Conservation (phyloP, 2,329 filamentous ascomycete species). For the Remersonia thermophila region DNA sequence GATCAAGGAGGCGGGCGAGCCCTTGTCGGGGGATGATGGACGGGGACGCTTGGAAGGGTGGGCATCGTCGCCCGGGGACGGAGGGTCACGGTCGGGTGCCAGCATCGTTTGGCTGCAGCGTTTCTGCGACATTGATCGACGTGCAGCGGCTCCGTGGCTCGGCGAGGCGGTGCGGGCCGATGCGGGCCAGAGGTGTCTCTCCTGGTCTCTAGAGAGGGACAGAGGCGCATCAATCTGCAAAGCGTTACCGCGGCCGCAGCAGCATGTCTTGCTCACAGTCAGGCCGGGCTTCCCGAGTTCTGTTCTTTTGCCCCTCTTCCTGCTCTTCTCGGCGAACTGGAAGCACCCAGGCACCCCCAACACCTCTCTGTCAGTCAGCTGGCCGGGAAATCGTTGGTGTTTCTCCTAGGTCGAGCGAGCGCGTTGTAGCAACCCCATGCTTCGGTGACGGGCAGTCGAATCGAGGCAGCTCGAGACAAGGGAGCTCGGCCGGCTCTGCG, state of each 20-base stretch:
- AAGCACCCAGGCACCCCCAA: no score
- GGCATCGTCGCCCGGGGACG: conserved; percentile 30
- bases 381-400: neutral
- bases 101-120: conserved; percentile 27
- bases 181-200: conserved; percentile 1
- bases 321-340: no score
- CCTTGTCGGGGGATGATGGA: conserved; percentile 37
- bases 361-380: no score
- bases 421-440: no score
- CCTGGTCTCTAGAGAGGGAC: neutral
- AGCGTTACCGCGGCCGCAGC: no score
- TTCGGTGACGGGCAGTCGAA: neutral
- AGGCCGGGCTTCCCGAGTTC: no score
- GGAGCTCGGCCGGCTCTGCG: no score
- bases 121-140: conserved; percentile 7
- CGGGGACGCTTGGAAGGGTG: conserved; percentile 47
- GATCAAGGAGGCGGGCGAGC: conserved; percentile 26
- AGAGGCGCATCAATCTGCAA: neutral
- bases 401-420: no score
- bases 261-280: no score
- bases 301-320: no score
- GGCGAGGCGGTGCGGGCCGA: conserved; percentile 8
- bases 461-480: no score
- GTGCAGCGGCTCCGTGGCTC: conserved; percentile 6
- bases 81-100: conserved; percentile 29